Conservation (phyloP, 805 yeast species). For the Kodamaea neixiangensis region DNA sequence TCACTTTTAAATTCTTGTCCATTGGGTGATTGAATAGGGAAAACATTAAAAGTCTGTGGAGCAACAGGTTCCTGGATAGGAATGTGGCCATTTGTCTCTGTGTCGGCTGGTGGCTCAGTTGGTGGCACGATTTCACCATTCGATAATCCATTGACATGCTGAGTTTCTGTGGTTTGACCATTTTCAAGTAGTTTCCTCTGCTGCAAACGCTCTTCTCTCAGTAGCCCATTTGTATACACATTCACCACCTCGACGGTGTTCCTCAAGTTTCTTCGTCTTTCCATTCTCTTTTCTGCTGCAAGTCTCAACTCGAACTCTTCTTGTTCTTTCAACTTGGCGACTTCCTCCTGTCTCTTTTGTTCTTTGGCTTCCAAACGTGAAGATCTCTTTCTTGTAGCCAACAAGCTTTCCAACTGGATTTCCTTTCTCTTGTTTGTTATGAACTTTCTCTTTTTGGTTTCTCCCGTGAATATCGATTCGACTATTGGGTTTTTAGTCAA, state of each 20-base stretch:
- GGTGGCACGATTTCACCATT: not conserved
- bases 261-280: constrained; percentile 35
- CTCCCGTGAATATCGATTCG: constrained; percentile 36
- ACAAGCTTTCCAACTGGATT: constrained; percentile 59
- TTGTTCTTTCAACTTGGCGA: constrained; percentile 45
- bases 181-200: constrained; percentile 27
- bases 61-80: not conserved
- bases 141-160: no score
- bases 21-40: not conserved
- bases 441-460: constrained; percentile 54
- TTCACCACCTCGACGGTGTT: constrained; percentile 15
- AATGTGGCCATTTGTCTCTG: not conserved
- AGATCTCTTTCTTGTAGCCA: constrained; percentile 72
- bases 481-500: constrained; percentile 18
- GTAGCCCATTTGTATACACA: constrained; percentile 5
- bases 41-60: not conserved
- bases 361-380: constrained; percentile 71
- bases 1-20: not conserved
- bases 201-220: constrained; percentile 34
- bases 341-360: constrained; percentile 53
- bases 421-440: constrained; percentile 60
- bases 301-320: constrained; percentile 46
- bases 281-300: constrained; percentile 45
- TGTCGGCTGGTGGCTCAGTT: not conserved
- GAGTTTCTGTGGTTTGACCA: no score